Conservation (phyloP, 2,329 filamentous ascomycete genomes). For the Pseudovirgaria hyperparasitica region DNA sequence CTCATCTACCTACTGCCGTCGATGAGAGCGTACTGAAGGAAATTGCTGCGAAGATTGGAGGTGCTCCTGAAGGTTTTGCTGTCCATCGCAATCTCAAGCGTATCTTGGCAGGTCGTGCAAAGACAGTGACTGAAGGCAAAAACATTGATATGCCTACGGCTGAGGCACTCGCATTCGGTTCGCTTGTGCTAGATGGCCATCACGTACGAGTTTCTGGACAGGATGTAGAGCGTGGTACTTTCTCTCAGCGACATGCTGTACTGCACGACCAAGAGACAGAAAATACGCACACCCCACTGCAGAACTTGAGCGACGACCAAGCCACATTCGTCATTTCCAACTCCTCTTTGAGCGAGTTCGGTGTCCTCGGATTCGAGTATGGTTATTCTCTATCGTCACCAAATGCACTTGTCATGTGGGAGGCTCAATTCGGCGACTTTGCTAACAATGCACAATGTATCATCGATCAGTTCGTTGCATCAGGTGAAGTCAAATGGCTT, state of each 20-base stretch:
- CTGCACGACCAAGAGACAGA: constrained; percentile 96
- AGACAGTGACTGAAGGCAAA: constrained; percentile 82
- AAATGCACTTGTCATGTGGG: constrained; percentile 97
- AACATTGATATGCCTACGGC: constrained; percentile 97
- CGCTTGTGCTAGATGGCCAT: constrained; percentile 82
- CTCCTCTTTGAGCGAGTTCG: constrained; percentile 69
- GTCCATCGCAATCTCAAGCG: constrained; percentile 94
- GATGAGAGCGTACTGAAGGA: constrained; percentile 60
- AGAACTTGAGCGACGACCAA: constrained; percentile 81
- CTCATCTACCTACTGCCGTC: constrained; percentile 79
- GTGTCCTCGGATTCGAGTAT: constrained; percentile 88
- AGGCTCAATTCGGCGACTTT: constrained; percentile 98
- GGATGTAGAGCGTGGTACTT: constrained; percentile 98
- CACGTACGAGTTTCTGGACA: constrained; percentile 96
- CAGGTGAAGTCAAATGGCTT: constrained; percentile 97
- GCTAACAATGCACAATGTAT: constrained; percentile 99
- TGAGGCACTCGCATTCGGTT: constrained; percentile 88
- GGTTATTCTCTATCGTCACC: constrained; percentile 95
- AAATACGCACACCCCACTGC: constrained; percentile 81
- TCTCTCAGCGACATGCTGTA: constrained; percentile 94
- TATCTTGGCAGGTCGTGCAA: constrained; percentile 79
- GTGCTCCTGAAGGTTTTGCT: constrained; percentile 70
- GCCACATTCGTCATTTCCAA: constrained; percentile 95
- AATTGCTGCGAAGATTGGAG: constrained; percentile 70
- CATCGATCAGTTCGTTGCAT: constrained; percentile 97